phyloP scores from a whole-genome alignment of 352 stramenopile genomes.

The Ophiocytium majus region DNA sequence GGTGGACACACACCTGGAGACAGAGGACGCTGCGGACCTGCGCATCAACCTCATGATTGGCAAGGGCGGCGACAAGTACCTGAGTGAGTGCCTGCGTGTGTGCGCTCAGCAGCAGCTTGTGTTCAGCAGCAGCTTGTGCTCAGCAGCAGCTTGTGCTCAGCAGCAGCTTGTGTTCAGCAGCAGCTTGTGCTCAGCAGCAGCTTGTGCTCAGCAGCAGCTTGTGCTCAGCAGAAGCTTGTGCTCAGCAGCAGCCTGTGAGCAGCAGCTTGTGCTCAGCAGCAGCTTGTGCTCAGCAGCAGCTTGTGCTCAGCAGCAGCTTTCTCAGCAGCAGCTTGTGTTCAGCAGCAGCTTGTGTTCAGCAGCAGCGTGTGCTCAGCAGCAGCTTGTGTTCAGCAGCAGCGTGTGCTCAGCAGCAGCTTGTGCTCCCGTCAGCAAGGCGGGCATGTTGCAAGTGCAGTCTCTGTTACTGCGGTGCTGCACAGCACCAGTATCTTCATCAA shows the following conservation, averaged over 20 bases:
- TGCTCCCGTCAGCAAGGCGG: neutral
- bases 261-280: neutral
- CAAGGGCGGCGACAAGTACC: slow-evolving; percentile 16
- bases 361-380: too few relatives aligned
- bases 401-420: neutral
- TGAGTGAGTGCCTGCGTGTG: neutral
- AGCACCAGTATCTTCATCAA: neutral
- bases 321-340: neutral
- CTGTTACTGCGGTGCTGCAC: neutral
- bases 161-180: neutral
- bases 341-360: too few relatives aligned
- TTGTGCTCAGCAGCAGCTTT: neutral
- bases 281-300: neutral
- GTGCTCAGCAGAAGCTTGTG: too few relatives aligned
- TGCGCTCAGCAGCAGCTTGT: neutral
- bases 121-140: neutral
- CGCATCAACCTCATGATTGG: slow-evolving; percentile 5
- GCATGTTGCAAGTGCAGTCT: neutral
- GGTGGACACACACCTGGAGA: slow-evolving; percentile 13
- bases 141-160: neutral
- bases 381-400: too few relatives aligned
- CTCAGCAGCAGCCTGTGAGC: neutral
- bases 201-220: too few relatives aligned
- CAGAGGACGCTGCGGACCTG: neutral
- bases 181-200: neutral